phyloP scores from a whole-genome alignment of 139 green algal species.

The Choricystis sp. region DNA sequence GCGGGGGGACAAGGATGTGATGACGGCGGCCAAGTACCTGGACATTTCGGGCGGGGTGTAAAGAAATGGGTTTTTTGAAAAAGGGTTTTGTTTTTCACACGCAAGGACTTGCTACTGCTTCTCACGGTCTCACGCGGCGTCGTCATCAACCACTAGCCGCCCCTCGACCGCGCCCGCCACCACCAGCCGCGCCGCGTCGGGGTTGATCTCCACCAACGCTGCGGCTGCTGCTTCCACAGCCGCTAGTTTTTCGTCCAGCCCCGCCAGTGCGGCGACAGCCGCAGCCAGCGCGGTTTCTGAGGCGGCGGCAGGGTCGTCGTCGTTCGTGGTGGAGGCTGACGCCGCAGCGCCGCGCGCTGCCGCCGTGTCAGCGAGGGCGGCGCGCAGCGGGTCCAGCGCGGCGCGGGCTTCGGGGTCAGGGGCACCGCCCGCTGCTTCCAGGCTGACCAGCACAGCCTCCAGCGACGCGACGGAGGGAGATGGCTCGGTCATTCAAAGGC shows the following conservation, averaged over 20 bases:
- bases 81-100: background rate
- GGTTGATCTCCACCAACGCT: background rate
- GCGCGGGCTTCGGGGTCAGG: background rate
- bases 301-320: background rate
- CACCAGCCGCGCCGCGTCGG: background rate
- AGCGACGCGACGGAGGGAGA: no score
- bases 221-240: background rate
- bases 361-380: background rate
- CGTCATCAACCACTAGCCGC: background rate
- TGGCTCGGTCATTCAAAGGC: no score
- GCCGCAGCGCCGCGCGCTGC: background rate
- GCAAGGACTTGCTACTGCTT: background rate
- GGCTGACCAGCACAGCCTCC: no score
- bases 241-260: background rate
- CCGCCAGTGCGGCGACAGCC: background rate
- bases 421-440: no score
- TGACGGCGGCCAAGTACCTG: conserved; percentile 60
- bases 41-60: conserved; percentile 12
- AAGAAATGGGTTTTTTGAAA: background rate
- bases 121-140: background rate
- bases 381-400: background rate
- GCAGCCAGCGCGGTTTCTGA: background rate
- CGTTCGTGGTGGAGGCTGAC: background rate
- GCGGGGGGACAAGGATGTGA: conserved; percentile 95
- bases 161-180: background rate